Percentiles rank a stretch among this genome's conserved stretches.
These are phyloP conservation scores for Tubosaeta sp. DNA, from an alignment of 768 basidiomycete genomes.

Conservation along the genomic window DNA sequence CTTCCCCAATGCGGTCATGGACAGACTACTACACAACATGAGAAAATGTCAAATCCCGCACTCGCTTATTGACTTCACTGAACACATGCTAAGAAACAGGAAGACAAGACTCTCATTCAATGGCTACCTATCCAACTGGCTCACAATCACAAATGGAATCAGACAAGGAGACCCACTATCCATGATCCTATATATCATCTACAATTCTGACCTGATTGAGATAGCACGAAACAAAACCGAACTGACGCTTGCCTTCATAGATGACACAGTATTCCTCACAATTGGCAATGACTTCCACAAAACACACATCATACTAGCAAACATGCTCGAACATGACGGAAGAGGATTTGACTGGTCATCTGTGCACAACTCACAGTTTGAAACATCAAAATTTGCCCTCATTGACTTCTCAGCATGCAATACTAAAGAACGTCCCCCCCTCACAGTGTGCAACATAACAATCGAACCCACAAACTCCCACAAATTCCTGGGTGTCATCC, in stretches of 20 bases:
- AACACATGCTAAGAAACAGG: background rate
- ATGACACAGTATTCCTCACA: conserved; percentile 28
- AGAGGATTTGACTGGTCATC: too few relatives aligned
- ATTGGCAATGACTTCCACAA: conserved; percentile 19
- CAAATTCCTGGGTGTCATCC: too few relatives aligned
- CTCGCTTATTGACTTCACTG: conserved; percentile 7
- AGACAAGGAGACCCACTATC: conserved; percentile 34
- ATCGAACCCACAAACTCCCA: too few relatives aligned
- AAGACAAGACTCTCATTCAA: conserved; percentile 18
- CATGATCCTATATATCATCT: conserved; percentile 30
- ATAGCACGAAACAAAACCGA: background rate
- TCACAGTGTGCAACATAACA: too few relatives aligned
- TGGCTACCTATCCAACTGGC: conserved; percentile 15
- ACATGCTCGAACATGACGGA: too few relatives aligned
- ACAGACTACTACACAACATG: conserved; percentile 5
- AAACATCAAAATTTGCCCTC: too few relatives aligned
- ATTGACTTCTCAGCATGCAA: too few relatives aligned
- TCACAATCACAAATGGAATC: conserved; percentile 19
- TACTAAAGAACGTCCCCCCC: too few relatives aligned
- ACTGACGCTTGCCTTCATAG: conserved; percentile 25
- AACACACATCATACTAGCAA: conserved; percentile 15
- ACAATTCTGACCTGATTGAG: conserved; percentile 24
- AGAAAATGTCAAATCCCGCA: background rate
- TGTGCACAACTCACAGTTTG: too few relatives aligned
- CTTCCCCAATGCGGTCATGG: conserved; percentile 1